Evolutionary conservation across 306 rosid genomes (phyloP), one percentile per base, ranked within the genome.

Genomic region (Trifolium repens): DNA sequence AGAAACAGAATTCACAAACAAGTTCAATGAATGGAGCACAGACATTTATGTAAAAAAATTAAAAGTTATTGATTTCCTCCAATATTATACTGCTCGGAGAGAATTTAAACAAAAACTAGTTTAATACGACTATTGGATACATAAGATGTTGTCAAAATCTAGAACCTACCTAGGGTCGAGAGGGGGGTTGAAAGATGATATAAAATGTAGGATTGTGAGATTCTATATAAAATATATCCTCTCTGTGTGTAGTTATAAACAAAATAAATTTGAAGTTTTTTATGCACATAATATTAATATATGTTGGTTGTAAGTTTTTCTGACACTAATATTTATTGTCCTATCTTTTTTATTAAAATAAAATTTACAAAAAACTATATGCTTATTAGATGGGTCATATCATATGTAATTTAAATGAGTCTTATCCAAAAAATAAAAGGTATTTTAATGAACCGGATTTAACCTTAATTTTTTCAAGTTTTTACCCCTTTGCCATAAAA

Each of bases 91-190:
- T 16, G 10, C 39, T 39, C 19, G 2, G 26, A 9, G 27, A 75
- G 26, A 65, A 75, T 42, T 76, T 69, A 15, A 69, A 60, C 14
- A 69, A 68, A 69, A 46, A 12, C 42, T 32, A 60, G 34, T 34
- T 47, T 44, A 60, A 3, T 2, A 11, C 57, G 60, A 71, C 47
- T 35, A 19, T 46, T 59, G 10, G 19, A 34, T 69, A 44, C 52
- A 58, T 22, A 10, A 3, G 10, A 26, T 58, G 37, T 24, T 24
- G 63, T 12, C 4, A n/a, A 55, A 19, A 55, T 54, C 27, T 34
- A 22, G 5, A 55, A 0, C 61, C 61, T 55, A 55, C 6, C 15
- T 9, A 55, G 14, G 32, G 3, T 55, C 15, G 15, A 55, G 30
- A 9, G 5, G 58, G 11, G 50, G 59, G 5, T 17, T 17, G 59